phyloP scores from a whole-genome alignment of 2,329 filamentous ascomycete species.

The Rutstroemia sp. region DNA sequence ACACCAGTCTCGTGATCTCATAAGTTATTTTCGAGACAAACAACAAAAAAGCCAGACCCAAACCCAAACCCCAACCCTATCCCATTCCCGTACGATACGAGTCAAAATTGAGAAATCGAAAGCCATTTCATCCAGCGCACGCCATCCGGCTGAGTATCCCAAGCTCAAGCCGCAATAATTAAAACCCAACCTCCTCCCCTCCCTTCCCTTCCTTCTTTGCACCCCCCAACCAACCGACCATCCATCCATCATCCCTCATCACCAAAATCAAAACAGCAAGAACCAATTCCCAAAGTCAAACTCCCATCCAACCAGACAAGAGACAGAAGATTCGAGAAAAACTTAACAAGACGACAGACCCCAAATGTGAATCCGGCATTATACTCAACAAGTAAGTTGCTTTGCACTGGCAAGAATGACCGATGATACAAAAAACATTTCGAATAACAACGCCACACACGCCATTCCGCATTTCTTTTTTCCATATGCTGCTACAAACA shows the following conservation, averaged over 20 bases:
- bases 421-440: neutral
- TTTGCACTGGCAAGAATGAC: slow-evolving; percentile 7
- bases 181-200: neutral
- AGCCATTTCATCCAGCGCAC: neutral
- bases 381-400: slow-evolving; percentile 3
- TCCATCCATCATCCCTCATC: neutral
- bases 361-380: neutral
- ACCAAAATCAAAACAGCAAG: neutral
- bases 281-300: neutral
- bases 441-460: slow-evolving; percentile 4
- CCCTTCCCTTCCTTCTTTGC: neutral
- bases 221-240: neutral
- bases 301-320: neutral
- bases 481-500: neutral
- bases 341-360: neutral
- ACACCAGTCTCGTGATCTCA: neutral
- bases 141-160: neutral
- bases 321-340: neutral
- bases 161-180: neutral
- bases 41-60: neutral
- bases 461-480: slow-evolving; percentile 4
- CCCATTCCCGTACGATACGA: neutral
- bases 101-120: neutral
- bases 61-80: neutral
- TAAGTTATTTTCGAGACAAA: neutral